phyloP scores from a whole-genome alignment of 345 rosid species.

The Acer saccharum region DNA sequence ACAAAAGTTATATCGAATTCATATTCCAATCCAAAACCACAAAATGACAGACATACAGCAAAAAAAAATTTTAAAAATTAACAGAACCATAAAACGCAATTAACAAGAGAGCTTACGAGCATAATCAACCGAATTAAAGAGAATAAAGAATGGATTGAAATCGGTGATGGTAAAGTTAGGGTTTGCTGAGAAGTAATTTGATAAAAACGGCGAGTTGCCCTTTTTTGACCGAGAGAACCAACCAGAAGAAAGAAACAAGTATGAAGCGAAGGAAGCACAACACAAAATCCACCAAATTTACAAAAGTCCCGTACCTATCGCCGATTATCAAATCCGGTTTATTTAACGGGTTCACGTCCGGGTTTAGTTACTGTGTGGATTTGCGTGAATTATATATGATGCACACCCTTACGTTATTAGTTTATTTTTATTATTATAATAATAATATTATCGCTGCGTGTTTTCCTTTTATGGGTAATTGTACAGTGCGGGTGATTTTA shows the following conservation, averaged over 20 bases:
- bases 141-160: conserved; percentile 17
- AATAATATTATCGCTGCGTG: background rate
- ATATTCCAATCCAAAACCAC: conserved; percentile 14
- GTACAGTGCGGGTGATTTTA: background rate
- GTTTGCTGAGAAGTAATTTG: conserved; percentile 30
- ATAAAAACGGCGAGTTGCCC: conserved; percentile 34
- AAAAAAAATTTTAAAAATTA: background rate
- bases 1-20: conserved; percentile 22
- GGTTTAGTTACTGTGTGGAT: conserved; percentile 54
- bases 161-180: conserved; percentile 29
- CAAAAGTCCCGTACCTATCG: conserved; percentile 66
- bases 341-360: conserved; percentile 59
- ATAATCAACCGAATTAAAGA: conserved; percentile 6
- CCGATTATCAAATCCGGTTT: conserved; percentile 72
- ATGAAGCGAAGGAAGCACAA: background rate
- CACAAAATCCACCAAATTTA: conserved; percentile 14
- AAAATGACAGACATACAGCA: conserved; percentile 9
- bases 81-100: conserved; percentile 2
- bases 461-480: background rate
- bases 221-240: conserved; percentile 36
- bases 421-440: background rate
- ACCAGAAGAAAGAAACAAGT: background rate
- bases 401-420: conserved; percentile 21
- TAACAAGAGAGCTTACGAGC: conserved; percentile 18
- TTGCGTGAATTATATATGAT: conserved; percentile 34